Base-by-base conservation (phyloP, 129 eudicot genomes). In the Chrysanthemum lavandulifolium region DNA sequence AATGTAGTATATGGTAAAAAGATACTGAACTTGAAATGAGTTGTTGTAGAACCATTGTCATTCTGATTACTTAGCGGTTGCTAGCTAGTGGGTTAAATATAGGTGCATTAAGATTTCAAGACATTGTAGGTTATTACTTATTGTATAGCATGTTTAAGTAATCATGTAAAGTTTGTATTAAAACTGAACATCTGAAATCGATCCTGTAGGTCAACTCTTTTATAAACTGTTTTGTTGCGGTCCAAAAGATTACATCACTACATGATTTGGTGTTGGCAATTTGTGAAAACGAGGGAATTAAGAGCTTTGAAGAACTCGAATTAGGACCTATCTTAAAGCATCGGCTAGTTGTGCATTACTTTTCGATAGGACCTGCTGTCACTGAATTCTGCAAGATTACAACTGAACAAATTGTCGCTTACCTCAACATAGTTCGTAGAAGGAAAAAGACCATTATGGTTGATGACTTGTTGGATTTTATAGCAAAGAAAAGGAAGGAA, bases 291-390 rank as follows among this genome's bases (percentile, higher is more conserved):
- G 97, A 91, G 83, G n/a, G 96, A 52, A 75, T 88, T 60, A 78
- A 76, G 43, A 68, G 57, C 62, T 93, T 93, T 76, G 96, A 87
- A 52, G 96, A 93, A 76, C 98, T 93, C 65, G 90, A 87, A 73
- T 73, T 93, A 87, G 98, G 96, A 52, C 98, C 96, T 13, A 79
- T 93, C 74, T 23, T 89, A 58, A 80, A 81, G 52, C 95, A 93
- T 54, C 96, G 95, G 9, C 87, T 93, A 13, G 90, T 76, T 58
- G 65, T 75, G 73, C 98, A 93, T 81, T 93, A 93, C 75, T 93
- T 89, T 85, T 79, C 80, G 21, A 36, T 82, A 27, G 81, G 82
- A 71, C 61, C 86, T 67, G 91, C 87, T 73, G 67, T 79, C 65
- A 81, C 78, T 29, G 88, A 84, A 81, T 81, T 85, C 13, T 84